Percentiles rank a stretch among this genome's conserved stretches.
These are phyloP conservation scores for Schizosaccharomyces japonicus DNA, from an alignment of 805 yeast species.

Conservation along the genomic window DNA sequence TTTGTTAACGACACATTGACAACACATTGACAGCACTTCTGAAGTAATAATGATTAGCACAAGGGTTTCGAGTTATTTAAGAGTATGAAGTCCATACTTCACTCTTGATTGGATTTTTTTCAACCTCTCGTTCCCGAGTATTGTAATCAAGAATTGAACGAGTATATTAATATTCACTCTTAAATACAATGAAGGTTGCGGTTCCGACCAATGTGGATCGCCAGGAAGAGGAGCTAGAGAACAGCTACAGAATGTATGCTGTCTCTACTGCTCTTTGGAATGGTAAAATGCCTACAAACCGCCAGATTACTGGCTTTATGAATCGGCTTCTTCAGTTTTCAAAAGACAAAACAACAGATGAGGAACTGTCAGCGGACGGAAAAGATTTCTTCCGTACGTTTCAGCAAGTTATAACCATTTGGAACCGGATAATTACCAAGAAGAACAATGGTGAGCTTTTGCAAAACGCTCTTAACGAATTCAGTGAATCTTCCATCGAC, in stretches of 20 bases:
- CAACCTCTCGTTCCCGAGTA: no score
- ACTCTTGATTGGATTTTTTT: no score
- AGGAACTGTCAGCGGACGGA: not conserved
- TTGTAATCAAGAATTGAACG: no score
- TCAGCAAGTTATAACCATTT: not conserved
- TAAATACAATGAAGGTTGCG: not conserved
- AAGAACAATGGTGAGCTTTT: not conserved
- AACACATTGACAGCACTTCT: no score
- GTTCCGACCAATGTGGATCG: not conserved
- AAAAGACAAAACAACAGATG: not conserved
- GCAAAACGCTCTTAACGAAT: not conserved
- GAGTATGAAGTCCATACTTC: no score
- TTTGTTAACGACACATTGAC: no score
- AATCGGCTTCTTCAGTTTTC: not conserved
- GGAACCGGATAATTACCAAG: not conserved
- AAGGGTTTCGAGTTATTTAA: no score
- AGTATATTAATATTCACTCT: no score
- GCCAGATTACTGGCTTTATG: not conserved
- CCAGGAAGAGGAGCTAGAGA: slow-evolving; percentile 8
- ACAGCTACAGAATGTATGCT: slow-evolving; percentile 9
- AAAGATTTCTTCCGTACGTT: not conserved
- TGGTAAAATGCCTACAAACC: slow-evolving; percentile 11
- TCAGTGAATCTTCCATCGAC: not conserved
- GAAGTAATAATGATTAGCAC: no score
- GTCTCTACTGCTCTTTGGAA: slow-evolving; percentile 8